phyloP scores from a whole-genome alignment of 2,329 filamentous ascomycete genomes.

The Thermothelomyces thermophilus region DNA sequence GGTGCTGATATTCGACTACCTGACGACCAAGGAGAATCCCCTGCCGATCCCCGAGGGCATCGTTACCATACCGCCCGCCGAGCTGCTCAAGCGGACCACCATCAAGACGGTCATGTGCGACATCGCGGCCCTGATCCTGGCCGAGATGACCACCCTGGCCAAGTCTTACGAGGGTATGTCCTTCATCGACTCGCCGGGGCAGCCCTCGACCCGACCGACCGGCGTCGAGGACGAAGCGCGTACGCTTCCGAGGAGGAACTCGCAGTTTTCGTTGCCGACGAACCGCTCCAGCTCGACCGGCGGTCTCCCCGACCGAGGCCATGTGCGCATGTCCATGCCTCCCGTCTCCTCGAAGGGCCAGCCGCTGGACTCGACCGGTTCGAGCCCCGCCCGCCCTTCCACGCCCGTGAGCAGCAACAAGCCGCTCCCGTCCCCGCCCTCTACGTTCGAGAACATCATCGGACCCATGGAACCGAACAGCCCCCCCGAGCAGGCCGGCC shows the following conservation, averaged over 20 bases:
- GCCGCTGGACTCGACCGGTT: slow-evolving; percentile 38
- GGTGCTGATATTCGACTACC: slow-evolving; percentile 72
- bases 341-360: slow-evolving; percentile 49
- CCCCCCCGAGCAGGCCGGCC: slow-evolving; percentile 36
- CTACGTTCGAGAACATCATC: slow-evolving; percentile 43
- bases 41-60: slow-evolving; percentile 61
- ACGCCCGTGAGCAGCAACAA: slow-evolving; percentile 41
- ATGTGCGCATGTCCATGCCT: slow-evolving; percentile 77
- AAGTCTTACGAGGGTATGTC: slow-evolving; percentile 67
- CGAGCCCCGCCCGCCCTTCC: slow-evolving; percentile 44
- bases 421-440: slow-evolving; percentile 39
- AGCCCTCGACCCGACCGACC: slow-evolving; percentile 36
- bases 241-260: slow-evolving; percentile 44
- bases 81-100: slow-evolving; percentile 67
- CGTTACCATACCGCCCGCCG: slow-evolving; percentile 60
- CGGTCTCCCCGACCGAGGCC: slow-evolving; percentile 50
- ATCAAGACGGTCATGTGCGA: slow-evolving; percentile 77
- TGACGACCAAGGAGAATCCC: slow-evolving; percentile 39
- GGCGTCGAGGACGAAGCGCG: slow-evolving; percentile 42
- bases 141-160: slow-evolving; percentile 68
- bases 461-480: slow-evolving; percentile 33
- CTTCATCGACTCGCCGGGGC: slow-evolving; percentile 69
- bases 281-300: slow-evolving; percentile 50
- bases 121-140: slow-evolving; percentile 65
- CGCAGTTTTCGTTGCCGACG: slow-evolving; percentile 44